Evolutionary conservation across 257 asterid species (phyloP).

Genomic region (Asclepias syriaca): DNA sequence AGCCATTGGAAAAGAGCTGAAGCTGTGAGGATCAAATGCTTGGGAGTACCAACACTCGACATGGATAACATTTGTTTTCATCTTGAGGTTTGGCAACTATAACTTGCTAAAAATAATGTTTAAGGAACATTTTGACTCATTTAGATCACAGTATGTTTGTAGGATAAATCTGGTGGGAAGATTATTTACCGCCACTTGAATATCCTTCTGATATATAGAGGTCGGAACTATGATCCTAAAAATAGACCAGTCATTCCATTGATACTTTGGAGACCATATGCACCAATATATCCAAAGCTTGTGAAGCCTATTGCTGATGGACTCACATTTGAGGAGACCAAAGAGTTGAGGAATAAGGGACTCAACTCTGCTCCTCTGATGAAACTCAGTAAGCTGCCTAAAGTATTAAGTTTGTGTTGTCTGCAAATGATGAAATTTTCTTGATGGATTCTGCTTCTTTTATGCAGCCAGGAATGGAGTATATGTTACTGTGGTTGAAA

Average conservation of each 20-base stretch:
- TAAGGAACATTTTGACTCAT: conserved; percentile 26
- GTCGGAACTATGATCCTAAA: conserved; percentile 63
- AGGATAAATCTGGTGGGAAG: conserved; percentile 84
- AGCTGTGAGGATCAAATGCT: conserved; percentile 84
- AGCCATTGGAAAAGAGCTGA: conserved; percentile 85
- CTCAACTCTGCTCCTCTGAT: conserved; percentile 64
- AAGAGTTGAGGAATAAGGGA: conserved; percentile 68
- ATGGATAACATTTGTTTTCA: conserved; percentile 88
- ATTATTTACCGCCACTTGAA: conserved; percentile 63
- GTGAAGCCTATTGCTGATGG: conserved; percentile 82
- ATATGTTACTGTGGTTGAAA: conserved; percentile 73
- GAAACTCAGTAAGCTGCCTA: conserved; percentile 60
- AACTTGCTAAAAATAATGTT: not conserved
- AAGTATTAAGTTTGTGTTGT: not conserved
- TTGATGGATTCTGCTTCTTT: conserved; percentile 10
- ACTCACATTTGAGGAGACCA: conserved; percentile 76
- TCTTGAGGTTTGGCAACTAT: conserved; percentile 60
- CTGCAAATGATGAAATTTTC: not conserved
- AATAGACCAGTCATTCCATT: conserved; percentile 49
- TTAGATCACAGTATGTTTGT: conserved; percentile 42
- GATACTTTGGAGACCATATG: conserved; percentile 79
- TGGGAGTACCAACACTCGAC: conserved; percentile 90
- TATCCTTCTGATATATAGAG: conserved; percentile 59
- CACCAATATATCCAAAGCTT: conserved; percentile 86
- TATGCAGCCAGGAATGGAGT: conserved; percentile 84